phyloP scores from a whole-genome alignment of 1,139 yeast species.

The Protomyces inundatus region DNA sequence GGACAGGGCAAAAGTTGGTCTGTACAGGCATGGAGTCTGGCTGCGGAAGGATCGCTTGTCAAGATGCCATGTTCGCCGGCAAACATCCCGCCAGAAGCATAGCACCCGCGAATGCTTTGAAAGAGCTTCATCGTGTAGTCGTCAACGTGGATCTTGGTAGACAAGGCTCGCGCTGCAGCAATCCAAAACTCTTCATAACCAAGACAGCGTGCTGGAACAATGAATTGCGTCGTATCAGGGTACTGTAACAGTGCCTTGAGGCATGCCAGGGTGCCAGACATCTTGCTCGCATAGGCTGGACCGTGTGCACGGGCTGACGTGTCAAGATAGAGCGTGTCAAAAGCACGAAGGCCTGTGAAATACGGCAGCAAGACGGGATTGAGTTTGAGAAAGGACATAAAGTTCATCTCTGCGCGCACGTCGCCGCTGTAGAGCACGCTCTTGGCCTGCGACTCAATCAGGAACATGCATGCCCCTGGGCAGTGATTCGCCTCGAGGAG shows the following conservation, averaged over 20 bases:
- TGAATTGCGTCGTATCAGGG: slow-evolving; percentile 46
- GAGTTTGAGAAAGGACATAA: slow-evolving; percentile 42
- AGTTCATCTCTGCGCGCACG: slow-evolving; percentile 53
- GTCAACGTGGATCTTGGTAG: slow-evolving; percentile 41
- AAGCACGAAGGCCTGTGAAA: slow-evolving; percentile 36
- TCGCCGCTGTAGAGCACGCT: slow-evolving; percentile 56
- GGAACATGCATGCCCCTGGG: slow-evolving; percentile 58
- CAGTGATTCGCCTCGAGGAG: slow-evolving; percentile 51
- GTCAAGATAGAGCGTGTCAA: slow-evolving; percentile 53
- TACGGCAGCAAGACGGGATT: slow-evolving; percentile 43
- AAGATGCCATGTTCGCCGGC: slow-evolving; percentile 12
- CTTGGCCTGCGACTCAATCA: slow-evolving; percentile 42
- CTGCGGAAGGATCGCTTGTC: slow-evolving; percentile 32
- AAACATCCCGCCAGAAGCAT: background rate
- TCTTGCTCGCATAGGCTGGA: slow-evolving; percentile 42
- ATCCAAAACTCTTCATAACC: slow-evolving; percentile 60
- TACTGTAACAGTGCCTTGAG: slow-evolving; percentile 43
- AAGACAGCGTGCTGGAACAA: slow-evolving; percentile 44
- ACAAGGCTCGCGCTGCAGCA: slow-evolving; percentile 40
- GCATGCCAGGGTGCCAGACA: slow-evolving; percentile 44
- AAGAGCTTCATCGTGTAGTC: slow-evolving; percentile 35
- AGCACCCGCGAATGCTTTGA: slow-evolving; percentile 31
- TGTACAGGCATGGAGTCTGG: slow-evolving; percentile 39
- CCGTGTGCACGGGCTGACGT: slow-evolving; percentile 36
- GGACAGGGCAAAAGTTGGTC: slow-evolving; percentile 9